phyloP scores from a whole-genome alignment of 768 basidiomycete genomes.

The Lactarius pseudohatsudake region DNA sequence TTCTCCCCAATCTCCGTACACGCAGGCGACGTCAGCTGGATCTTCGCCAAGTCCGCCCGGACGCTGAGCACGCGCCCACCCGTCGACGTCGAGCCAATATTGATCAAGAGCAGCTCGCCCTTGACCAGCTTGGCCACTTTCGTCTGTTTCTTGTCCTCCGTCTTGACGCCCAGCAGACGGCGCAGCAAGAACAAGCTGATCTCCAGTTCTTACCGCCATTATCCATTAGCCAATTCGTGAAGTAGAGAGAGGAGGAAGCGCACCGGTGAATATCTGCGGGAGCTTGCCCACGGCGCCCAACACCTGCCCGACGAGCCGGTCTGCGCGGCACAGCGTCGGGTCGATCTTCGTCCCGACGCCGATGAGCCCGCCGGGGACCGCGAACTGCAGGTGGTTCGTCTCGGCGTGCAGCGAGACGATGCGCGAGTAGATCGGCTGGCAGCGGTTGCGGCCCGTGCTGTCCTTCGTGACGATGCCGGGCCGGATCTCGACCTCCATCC shows the following conservation, averaged over 20 bases:
- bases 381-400: constrained; percentile 90
- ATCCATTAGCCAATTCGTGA: too few species aligned
- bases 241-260: constrained; percentile 21
- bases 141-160: constrained; percentile 98
- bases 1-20: constrained; percentile 98
- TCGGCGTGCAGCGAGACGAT: constrained; percentile 95
- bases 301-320: constrained; percentile 95
- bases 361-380: constrained; percentile 96
- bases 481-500: constrained; percentile 94
- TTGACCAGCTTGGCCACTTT: constrained; percentile 91
- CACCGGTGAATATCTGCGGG: constrained; percentile 89
- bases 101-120: constrained; percentile 91
- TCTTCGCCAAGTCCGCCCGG: constrained; percentile 93
- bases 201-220: constrained; percentile 60
- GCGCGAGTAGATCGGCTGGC: constrained; percentile 88
- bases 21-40: constrained; percentile 89
- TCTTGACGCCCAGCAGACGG: constrained; percentile 94
- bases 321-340: constrained; percentile 94
- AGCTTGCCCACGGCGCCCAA: constrained; percentile 92
- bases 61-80: constrained; percentile 93
- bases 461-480: constrained; percentile 98
- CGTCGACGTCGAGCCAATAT: constrained; percentile 96
- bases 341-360: constrained; percentile 98
- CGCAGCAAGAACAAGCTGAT: constrained; percentile 94
- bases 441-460: constrained; percentile 81